Evolutionary conservation across 2,329 filamentous ascomycete genomes (phyloP), one percentile per base, ranked within the genome.

Genomic region (Neofusicoccum ribis): DNA sequence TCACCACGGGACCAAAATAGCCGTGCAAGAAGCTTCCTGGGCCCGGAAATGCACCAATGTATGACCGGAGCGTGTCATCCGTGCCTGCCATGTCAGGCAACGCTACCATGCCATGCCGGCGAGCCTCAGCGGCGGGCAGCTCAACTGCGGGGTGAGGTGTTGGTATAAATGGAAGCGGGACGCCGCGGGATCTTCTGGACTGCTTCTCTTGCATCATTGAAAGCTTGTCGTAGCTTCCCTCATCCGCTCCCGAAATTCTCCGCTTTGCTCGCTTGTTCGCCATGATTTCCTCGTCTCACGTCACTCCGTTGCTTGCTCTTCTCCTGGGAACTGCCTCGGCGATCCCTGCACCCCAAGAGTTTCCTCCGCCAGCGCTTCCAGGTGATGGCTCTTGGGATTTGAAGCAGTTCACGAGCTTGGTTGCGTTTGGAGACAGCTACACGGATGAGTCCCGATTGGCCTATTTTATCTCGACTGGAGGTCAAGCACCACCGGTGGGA

Each of bases 351-450:
- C 56, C 56, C 11, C 61, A 63, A 46, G 43, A 43, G 8, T 54
- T 36, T 23, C 41, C 54, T 7, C 20, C 59, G 2, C 59, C 60
- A 37, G 5, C 61, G 34, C 41, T 46, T 20, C 6, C 60, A 3
- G 39, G 44, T 3, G 54, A 43, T 23, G 64, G 66, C 5, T 68
- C 64, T 51, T 81, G 79, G 81, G 70, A 72, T 46, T 68, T 82
- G 46, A 76, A 77, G 37, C 79, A 81, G 43, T 87, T 91, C 72
- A 82, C 86, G 34, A 88, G 86, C 58, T 74, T 92, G 43, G 84
- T 92, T 44, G 83, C 87, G 0, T 92, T 93, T 72, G 90, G 90
- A 12, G 89, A 92, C 75, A 91, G 89, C 76, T 93, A 90, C 72
- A 91, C 89, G 0, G 91, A 93, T 72, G 89, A 92, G 70, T 86